Conservation (phyloP, 2,329 filamentous ascomycete species). For the Alternaria ventricosa region DNA sequence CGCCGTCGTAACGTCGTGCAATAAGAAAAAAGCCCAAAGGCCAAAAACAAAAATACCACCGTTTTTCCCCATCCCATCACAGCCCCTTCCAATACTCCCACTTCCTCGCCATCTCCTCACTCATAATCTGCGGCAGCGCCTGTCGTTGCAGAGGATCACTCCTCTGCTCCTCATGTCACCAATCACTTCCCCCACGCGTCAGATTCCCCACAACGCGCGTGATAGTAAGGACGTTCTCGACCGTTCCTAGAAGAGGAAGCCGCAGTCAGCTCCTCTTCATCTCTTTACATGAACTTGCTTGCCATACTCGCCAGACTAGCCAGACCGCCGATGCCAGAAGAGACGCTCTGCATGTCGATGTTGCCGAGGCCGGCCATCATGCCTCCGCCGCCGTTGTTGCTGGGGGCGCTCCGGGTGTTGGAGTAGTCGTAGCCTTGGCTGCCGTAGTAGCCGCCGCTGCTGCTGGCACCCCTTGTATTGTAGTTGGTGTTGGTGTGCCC, state of each 20-base stretch:
- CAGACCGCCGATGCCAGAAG: slow-evolving; percentile 52
- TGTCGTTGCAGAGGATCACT: background rate
- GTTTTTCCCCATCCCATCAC: background rate
- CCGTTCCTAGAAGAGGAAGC: slow-evolving; percentile 11
- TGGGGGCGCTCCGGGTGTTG: slow-evolving; percentile 35
- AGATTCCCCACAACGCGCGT: slow-evolving; percentile 6
- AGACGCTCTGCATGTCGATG: slow-evolving; percentile 39
- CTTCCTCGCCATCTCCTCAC: background rate
- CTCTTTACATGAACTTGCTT: slow-evolving; percentile 53
- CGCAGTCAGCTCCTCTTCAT: slow-evolving; percentile 4
- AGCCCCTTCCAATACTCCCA: background rate
- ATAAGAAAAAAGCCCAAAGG: background rate
- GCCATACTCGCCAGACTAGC: slow-evolving; percentile 57
- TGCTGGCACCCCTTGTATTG: slow-evolving; percentile 5
- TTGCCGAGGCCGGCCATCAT: slow-evolving; percentile 36
- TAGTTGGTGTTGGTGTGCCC: slow-evolving; percentile 6
- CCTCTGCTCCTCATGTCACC: background rate
- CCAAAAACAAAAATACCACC: background rate
- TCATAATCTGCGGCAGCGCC: background rate
- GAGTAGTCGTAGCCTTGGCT: slow-evolving; percentile 52
- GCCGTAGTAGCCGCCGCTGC: slow-evolving; percentile 53
- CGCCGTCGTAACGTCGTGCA: background rate
- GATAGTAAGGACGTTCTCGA: slow-evolving; percentile 15
- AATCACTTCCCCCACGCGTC: background rate
- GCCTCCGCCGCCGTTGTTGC: slow-evolving; percentile 23